Evolutionary conservation across 2,329 filamentous ascomycete genomes (phyloP), one percentile per base, ranked within the genome.

Genomic region (Tolypocladium amazonense): DNA sequence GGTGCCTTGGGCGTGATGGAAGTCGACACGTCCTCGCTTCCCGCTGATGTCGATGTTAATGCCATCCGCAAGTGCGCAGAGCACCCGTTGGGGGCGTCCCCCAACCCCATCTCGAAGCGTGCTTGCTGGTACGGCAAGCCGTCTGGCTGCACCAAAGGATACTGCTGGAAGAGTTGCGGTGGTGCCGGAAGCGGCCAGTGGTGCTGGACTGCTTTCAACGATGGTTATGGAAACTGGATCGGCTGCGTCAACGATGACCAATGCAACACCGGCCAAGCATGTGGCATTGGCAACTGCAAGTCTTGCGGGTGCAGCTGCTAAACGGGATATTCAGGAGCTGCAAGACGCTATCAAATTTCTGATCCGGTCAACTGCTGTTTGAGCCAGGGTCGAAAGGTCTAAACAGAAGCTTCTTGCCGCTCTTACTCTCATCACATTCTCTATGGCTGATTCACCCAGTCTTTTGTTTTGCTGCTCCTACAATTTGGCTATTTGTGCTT

Each of bases 121-220:
- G 47, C 37, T 6, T 60, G 58, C 35, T 60, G 55, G 55, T 25
- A 33, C n/a, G 58, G 58, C 35, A 60, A 60, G 45, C 0, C 15
- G 2, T 53, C 45, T 18, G 58, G 58, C 33, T 60, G 58, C 58
- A 41, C 53, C 30, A 59, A 59, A 25, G 41, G 41, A 23, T 60
- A 45, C 27, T 60, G 58, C 55, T 60, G n/a, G 15, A 60, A 60
- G 54, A 30, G 4, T 9, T 60, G 58, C n/a, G 41, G 33, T 14
- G 55, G 35, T 30, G 4, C 45, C 11, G 25, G 25, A 30, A 35
- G 2, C 8, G 58, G 58, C 9, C 55, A 57, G 37, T 60, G 58
- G 58, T 60, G 58, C 58, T 60, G 58, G 58, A 57, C 58, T 38
- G 58, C 58, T 15, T 52, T 56, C 55, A 60, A 60, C 27, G 55